Evolutionary conservation across 2,329 filamentous ascomycete genomes (phyloP), one percentile per base, ranked within the genome.

Genomic region (Lecanicillium sp.): DNA sequence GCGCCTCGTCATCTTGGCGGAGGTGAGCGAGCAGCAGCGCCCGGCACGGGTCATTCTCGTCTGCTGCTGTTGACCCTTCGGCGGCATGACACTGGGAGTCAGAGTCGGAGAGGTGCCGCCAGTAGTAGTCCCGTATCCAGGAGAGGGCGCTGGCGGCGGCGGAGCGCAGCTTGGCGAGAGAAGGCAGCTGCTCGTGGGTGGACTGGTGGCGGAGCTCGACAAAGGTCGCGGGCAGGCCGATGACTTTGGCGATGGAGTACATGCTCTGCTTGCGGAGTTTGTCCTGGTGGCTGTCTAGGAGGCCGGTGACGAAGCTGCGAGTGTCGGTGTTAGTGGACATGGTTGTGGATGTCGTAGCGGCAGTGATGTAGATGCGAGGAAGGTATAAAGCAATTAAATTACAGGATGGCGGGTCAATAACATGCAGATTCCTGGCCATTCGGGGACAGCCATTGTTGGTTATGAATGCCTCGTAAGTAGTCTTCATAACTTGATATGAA

Each of bases 61-160:
- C n/a, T n/a, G n/a, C n/a, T n/a, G n/a, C n/a, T n/a, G n/a, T n/a
- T n/a, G n/a, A n/a, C n/a, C n/a, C n/a, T n/a, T n/a, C n/a, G n/a
- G n/a, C n/a, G n/a, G n/a, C n/a, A n/a, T n/a, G n/a, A n/a, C n/a
- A n/a, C n/a, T n/a, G n/a, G n/a, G 31, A 29, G 19, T 54, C 53
- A 5, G 36, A 20, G 12, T 57, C 55, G 2, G 54, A 49, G 15
- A 78, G 56, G 31, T 72, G 63, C 51, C 60, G 64, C 89, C 89
- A 97, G 65, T 94, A 96, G 58, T 86, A 86, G 38, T 80, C 72
- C 86, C 87, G 95, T 37, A 96, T 79, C 89, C 89, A 96, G 32
- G 70, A 68, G 45, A 96, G 67, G 1, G 84, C 86, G 50, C 82
- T 77, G 46, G 70, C 64, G 2, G 83, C 77, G 2, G 84, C 84